phyloP scores from a whole-genome alignment of 2,329 filamentous ascomycete species.

The Metarhizium robertsii region DNA sequence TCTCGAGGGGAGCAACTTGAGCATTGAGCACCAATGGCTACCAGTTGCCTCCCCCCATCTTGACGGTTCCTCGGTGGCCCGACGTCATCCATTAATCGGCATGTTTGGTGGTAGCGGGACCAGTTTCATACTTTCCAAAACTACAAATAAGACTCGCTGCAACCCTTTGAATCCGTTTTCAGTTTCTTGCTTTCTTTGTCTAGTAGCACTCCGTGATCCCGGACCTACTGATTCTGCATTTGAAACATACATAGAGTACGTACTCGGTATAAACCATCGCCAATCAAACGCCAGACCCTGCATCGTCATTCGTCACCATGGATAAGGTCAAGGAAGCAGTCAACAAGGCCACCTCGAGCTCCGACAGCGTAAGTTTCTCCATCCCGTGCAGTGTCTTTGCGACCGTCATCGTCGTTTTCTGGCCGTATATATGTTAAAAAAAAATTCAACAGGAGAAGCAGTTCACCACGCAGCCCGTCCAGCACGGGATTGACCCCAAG shows the following conservation, averaged over 20 bases:
- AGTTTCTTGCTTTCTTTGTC: neutral
- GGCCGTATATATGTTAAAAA: neutral
- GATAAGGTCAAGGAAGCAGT: neutral
- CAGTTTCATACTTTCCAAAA: neutral
- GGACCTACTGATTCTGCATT: no score
- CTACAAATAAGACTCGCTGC: neutral
- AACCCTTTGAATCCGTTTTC: neutral
- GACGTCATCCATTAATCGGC: conserved; percentile 6
- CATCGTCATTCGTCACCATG: neutral
- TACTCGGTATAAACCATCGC: neutral
- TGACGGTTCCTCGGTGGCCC: neutral
- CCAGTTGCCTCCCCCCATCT: neutral
- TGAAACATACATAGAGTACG: neutral
- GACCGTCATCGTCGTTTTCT: neutral
- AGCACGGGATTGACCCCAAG: conserved; percentile 33
- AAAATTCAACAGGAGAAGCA: conserved; percentile 31
- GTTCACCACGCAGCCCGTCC: conserved; percentile 36
- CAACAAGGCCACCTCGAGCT: neutral
- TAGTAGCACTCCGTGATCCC: no score
- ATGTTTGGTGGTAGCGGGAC: neutral
- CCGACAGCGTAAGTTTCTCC: neutral
- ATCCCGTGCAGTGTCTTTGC: neutral
- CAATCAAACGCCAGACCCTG: neutral
- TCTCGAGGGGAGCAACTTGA: neutral
- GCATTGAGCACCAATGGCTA: neutral